Conservation (phyloP, 1,139 yeast species). For the Suhomyces bribrorum region DNA sequence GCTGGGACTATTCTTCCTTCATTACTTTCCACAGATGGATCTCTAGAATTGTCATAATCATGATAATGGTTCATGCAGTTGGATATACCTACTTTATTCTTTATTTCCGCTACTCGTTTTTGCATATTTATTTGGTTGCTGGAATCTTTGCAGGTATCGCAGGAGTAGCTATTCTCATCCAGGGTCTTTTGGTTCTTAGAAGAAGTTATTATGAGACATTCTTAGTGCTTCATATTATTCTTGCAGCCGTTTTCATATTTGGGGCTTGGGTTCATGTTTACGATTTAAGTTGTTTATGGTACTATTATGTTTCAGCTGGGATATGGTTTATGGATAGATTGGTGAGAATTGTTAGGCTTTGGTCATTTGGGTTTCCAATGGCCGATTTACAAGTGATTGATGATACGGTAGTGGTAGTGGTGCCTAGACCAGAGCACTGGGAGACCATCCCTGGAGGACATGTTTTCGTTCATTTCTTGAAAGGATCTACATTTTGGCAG, state of each 20-base stretch:
- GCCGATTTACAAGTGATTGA: constrained; percentile 36
- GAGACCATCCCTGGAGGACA: constrained; percentile 61
- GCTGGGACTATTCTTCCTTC: constrained; percentile 61
- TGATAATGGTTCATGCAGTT: constrained; percentile 42
- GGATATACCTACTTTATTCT: constrained; percentile 28
- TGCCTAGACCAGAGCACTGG: constrained; percentile 47
- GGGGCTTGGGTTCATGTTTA: constrained; percentile 47
- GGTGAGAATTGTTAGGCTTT: constrained; percentile 36
- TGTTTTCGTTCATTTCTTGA: constrained; percentile 57
- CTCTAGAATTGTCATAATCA: constrained; percentile 46
- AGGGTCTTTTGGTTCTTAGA: constrained; percentile 42
- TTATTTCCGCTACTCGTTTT: constrained; percentile 10
- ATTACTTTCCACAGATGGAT: constrained; percentile 63
- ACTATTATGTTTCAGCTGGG: constrained; percentile 41
- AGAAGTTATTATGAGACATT: constrained; percentile 47
- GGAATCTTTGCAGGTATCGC: constrained; percentile 33
- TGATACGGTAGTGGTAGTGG: constrained; percentile 42
- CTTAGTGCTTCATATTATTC: constrained; percentile 39
- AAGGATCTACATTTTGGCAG: constrained; percentile 62
- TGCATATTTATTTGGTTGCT: constrained; percentile 26
- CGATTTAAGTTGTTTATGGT: constrained; percentile 39
- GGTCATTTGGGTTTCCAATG: constrained; percentile 40
- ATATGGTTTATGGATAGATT: constrained; percentile 48
- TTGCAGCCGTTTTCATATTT: constrained; percentile 42
- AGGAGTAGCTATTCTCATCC: constrained; percentile 34